phyloP scores from a whole-genome alignment of 306 rosid genomes.

The Prunus mongolica region DNA sequence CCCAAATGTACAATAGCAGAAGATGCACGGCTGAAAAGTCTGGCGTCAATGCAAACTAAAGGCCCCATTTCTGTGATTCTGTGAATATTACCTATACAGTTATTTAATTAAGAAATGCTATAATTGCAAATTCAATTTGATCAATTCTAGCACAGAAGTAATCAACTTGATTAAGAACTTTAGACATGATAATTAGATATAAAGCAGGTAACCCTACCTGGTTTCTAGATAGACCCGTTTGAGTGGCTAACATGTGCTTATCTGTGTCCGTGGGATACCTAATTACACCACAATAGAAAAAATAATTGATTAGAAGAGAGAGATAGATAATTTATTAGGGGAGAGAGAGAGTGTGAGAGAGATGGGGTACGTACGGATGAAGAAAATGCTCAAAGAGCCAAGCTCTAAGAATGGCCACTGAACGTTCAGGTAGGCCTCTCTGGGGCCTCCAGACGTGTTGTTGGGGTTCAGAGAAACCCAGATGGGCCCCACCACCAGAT shows the following conservation, averaged over 20 bases:
- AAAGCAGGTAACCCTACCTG: conserved; percentile 61
- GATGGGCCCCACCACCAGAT: conserved; percentile 28
- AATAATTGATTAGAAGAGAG: conserved; percentile 1
- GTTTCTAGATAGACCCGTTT: conserved; percentile 93
- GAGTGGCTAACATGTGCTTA: conserved; percentile 90
- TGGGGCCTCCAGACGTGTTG: conserved; percentile 88
- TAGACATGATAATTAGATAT: conserved; percentile 12
- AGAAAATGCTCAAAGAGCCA: conserved; percentile 98
- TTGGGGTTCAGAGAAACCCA: conserved; percentile 53
- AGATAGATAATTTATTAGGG: not conserved
- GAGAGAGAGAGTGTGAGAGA: not conserved
- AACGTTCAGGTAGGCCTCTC: conserved; percentile 88
- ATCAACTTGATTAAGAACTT: not conserved
- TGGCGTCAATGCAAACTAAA: too few species aligned
- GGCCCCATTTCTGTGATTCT: too few species aligned
- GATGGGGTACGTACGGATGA: conserved; percentile 68
- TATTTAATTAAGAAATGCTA: not conserved
- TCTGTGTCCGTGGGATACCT: conserved; percentile 99
- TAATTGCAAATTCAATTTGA: conserved; percentile 17
- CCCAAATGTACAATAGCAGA: not conserved
- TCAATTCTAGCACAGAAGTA: not conserved
- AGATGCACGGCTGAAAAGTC: too few species aligned
- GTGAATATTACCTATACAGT: not conserved
- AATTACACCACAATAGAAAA: conserved; percentile 15
- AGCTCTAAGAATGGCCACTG: conserved; percentile 81